Evolutionary conservation across 2,329 filamentous ascomycete species (phyloP).

Genomic region (Aspergillus calidoustus): DNA sequence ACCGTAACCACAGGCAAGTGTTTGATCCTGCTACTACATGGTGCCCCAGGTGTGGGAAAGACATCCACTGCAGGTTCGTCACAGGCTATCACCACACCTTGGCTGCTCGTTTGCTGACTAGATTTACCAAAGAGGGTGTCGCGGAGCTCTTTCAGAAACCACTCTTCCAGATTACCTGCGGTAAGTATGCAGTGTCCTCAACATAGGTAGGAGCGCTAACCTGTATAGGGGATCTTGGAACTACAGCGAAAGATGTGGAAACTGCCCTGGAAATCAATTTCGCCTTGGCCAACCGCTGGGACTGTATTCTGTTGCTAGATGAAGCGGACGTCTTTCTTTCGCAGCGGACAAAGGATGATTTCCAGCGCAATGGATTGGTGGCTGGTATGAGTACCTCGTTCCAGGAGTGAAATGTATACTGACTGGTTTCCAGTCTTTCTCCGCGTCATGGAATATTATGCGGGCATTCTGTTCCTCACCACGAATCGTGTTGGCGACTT

Average conservation of each 20-base stretch:
- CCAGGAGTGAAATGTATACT: not conserved
- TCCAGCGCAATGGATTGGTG: not conserved
- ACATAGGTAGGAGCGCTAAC: no score
- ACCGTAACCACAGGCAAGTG: not conserved
- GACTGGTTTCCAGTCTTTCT: not conserved
- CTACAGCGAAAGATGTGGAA: no score
- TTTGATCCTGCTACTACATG: not conserved
- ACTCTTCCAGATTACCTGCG: slow-evolving; percentile 1
- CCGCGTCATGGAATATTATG: slow-evolving; percentile 43
- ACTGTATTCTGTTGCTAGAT: not conserved
- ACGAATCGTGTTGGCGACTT: slow-evolving; percentile 47
- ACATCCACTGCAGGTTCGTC: not conserved
- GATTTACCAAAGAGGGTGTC: not conserved
- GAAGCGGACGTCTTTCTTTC: not conserved
- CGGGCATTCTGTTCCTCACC: slow-evolving; percentile 51
- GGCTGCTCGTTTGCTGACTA: no score
- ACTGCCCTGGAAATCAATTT: not conserved
- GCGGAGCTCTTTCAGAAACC: not conserved
- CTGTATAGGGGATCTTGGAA: no score
- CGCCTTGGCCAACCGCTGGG: not conserved
- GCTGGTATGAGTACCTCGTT: not conserved
- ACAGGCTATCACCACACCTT: not conserved
- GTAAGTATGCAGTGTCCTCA: not conserved
- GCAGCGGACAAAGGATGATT: slow-evolving; percentile 35
- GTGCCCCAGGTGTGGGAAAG: not conserved